phyloP scores from a whole-genome alignment of 371 early-diverging fungal genomes.

The Mucor velutinosus region DNA sequence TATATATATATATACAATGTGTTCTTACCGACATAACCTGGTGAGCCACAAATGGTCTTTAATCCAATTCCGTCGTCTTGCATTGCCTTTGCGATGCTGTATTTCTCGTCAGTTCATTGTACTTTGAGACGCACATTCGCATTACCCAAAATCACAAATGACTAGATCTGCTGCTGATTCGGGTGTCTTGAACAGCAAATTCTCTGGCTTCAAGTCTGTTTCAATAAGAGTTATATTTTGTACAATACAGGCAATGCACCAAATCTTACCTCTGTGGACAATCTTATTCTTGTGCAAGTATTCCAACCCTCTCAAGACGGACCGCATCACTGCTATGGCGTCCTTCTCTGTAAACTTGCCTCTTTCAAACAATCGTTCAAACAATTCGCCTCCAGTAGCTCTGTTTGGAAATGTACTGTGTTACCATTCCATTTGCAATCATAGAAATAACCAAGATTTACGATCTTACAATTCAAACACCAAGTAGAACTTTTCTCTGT shows the following conservation, averaged over 20 bases:
- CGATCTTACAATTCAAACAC: slow-evolving; percentile 80
- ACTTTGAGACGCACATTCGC: not conserved
- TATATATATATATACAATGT: too few species aligned
- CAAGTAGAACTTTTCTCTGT: slow-evolving; percentile 71
- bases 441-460: not conserved
- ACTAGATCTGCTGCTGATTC: slow-evolving; percentile 60
- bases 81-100: slow-evolving; percentile 53
- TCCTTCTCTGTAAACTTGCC: slow-evolving; percentile 89
- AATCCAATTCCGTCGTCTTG: slow-evolving; percentile 49
- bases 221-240: not conserved
- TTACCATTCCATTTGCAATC: not conserved
- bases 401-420: slow-evolving; percentile 23
- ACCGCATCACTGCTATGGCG: slow-evolving; percentile 69
- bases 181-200: slow-evolving; percentile 69
- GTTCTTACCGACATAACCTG: slow-evolving; percentile 46
- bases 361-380: slow-evolving; percentile 80
- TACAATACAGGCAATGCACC: not conserved
- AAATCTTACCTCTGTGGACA: slow-evolving; percentile 60
- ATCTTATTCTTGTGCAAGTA: slow-evolving; percentile 72
- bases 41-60: slow-evolving; percentile 63
- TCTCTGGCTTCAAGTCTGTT: slow-evolving; percentile 80
- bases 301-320: slow-evolving; percentile 61
- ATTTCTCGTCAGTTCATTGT: slow-evolving; percentile 2
- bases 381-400: slow-evolving; percentile 88
- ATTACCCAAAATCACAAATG: slow-evolving; percentile 69